phyloP scores from a whole-genome alignment of 2,329 filamentous ascomycete species.

The Penicillium digitatum region DNA sequence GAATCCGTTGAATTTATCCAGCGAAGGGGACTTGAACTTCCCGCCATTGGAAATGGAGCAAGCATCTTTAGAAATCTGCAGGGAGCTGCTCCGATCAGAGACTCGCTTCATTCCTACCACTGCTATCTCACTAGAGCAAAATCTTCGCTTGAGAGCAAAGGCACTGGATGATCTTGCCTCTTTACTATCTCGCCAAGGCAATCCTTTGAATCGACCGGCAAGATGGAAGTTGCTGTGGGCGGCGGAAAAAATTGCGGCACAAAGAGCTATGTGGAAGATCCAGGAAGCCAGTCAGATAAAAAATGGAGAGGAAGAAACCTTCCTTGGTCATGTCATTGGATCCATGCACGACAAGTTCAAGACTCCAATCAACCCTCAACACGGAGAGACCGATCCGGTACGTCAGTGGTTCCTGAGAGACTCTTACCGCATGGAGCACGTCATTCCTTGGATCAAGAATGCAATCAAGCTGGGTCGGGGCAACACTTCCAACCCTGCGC shows the following conservation, averaged over 20 bases:
- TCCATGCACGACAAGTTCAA: conserved; percentile 74
- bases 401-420: conserved; percentile 85
- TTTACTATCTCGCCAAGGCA: conserved; percentile 62
- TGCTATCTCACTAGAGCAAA: conserved; percentile 73
- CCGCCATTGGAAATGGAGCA: conserved; percentile 65
- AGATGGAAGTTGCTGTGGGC: conserved; percentile 82
- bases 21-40: conserved; percentile 64
- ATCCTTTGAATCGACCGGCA: conserved; percentile 61
- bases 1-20: conserved; percentile 82
- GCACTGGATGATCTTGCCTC: conserved; percentile 72
- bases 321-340: conserved; percentile 70
- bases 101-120: conserved; percentile 69
- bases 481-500: conserved; percentile 53
- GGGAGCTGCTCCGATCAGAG: conserved; percentile 74
- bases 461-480: conserved; percentile 69
- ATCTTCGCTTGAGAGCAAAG: conserved; percentile 67
- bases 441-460: conserved; percentile 75
- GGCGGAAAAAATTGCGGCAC: conserved; percentile 84
- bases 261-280: conserved; percentile 71
- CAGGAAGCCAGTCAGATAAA: conserved; percentile 65
- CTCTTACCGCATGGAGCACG: conserved; percentile 65
- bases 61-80: conserved; percentile 74
- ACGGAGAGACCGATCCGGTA: conserved; percentile 71
- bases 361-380: conserved; percentile 59
- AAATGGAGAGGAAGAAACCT: conserved; percentile 60